Conservation (phyloP, 2,329 filamentous ascomycete genomes). For the Dactylonectria macrodidyma region DNA sequence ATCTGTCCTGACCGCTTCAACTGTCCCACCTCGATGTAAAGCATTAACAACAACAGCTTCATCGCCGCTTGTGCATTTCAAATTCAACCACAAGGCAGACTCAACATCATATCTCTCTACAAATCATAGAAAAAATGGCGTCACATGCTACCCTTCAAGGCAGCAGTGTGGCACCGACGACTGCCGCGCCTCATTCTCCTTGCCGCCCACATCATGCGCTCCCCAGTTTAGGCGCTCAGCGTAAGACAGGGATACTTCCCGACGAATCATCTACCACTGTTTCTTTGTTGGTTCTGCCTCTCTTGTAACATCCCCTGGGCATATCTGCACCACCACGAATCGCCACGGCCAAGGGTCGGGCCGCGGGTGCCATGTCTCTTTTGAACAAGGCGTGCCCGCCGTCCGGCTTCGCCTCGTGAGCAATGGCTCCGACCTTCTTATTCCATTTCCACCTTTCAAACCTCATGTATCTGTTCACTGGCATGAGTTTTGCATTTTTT, state of each 20-base stretch:
- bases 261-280: constrained; percentile 9
- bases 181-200: neutral
- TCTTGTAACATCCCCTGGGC: constrained; percentile 11
- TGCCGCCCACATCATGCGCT: constrained; percentile 23
- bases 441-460: neutral
- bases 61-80: neutral
- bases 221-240: constrained; percentile 1
- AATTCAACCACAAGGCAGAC: neutral
- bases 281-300: neutral
- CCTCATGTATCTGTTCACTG: neutral
- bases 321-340: constrained; percentile 4
- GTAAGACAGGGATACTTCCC: constrained; percentile 11
- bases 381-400: constrained; percentile 1
- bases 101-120: neutral
- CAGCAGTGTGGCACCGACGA: neutral
- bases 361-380: constrained; percentile 28
- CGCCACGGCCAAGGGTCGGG: constrained; percentile 20
- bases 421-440: neutral
- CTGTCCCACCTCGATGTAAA: neutral
- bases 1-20: neutral
- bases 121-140: neutral
- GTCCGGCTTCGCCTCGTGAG: neutral
- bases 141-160: neutral
- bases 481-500: neutral
- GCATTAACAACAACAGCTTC: neutral